These are phyloP conservation scores for Trichocladium uniseriatum DNA, from an alignment of 495 filamentous ascomycete species.

Conservation along the genomic window DNA sequence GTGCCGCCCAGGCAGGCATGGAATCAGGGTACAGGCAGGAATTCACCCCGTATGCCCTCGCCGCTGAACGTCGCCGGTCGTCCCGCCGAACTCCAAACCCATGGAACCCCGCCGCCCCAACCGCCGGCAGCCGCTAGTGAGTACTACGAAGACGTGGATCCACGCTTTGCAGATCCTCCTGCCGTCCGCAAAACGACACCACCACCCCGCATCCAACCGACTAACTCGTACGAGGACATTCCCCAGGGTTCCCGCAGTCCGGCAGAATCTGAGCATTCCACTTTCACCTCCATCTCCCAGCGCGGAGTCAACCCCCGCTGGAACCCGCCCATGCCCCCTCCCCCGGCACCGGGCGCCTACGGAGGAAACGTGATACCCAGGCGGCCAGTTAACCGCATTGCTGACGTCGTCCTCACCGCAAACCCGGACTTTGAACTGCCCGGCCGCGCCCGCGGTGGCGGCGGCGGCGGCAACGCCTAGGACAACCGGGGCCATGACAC, in stretches of 20 bases:
- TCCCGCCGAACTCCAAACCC: slow-evolving; percentile 34
- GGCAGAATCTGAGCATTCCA: slow-evolving; percentile 63
- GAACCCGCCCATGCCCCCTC: slow-evolving; percentile 42
- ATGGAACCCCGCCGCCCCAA: slow-evolving; percentile 23
- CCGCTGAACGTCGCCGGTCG: slow-evolving; percentile 27
- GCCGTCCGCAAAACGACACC: slow-evolving; percentile 22
- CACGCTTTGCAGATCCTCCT: slow-evolving; percentile 56
- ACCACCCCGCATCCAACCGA: slow-evolving; percentile 18
- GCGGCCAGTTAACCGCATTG: slow-evolving; percentile 38
- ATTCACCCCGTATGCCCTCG: slow-evolving; percentile 30
- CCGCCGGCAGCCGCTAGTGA: slow-evolving; percentile 32
- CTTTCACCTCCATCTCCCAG: slow-evolving; percentile 80
- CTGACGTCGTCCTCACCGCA: slow-evolving; percentile 53
- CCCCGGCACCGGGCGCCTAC: slow-evolving; percentile 23
- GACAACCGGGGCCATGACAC: slow-evolving; percentile 21
- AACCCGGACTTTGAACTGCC: slow-evolving; percentile 71
- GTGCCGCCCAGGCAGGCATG: slow-evolving; percentile 54
- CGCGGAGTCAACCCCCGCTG: slow-evolving; percentile 80
- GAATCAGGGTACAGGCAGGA: slow-evolving; percentile 42
- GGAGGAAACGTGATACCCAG: slow-evolving; percentile 15
- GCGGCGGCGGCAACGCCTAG: no score
- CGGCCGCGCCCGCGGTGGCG: slow-evolving; percentile 18
- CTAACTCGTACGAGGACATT: slow-evolving; percentile 46
- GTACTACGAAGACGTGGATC: slow-evolving; percentile 94
- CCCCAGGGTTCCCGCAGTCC: slow-evolving; percentile 61